These are phyloP conservation scores for Smallanthus sonchifolius DNA, from an alignment of 129 eudicot genomes.

Conservation along the genomic window DNA sequence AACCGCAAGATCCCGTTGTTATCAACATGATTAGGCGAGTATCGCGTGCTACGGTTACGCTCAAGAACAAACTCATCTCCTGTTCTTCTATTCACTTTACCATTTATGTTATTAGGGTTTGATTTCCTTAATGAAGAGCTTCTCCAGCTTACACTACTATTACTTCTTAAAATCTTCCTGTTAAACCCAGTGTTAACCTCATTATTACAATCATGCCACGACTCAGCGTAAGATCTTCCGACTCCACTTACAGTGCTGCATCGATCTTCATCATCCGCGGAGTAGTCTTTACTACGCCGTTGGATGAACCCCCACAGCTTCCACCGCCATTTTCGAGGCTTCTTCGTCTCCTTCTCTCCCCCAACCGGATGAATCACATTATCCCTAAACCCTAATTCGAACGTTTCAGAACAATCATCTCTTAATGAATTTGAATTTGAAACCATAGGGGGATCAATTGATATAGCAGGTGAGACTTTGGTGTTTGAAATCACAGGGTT, in stretches of 20 bases:
- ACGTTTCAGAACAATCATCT: conserved; percentile 65
- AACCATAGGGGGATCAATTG: conserved; percentile 38
- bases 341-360: too few species aligned
- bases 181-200: conserved; percentile 37
- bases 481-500: too few species aligned
- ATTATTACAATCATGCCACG: too few species aligned
- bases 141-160: conserved; percentile 89
- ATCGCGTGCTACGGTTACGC: conserved; percentile 76
- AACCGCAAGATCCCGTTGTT: conserved; percentile 76
- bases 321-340: too few species aligned
- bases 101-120: conserved; percentile 26
- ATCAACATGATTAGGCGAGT: conserved; percentile 62
- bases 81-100: conserved; percentile 27
- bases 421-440: conserved; percentile 51
- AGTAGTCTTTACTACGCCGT: too few species aligned
- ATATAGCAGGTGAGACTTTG: neutral
- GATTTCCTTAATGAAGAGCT: conserved; percentile 51
- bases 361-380: too few species aligned
- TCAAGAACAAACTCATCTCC: conserved; percentile 61
- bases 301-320: too few species aligned
- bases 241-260: too few species aligned
- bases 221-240: too few species aligned
- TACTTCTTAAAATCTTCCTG: conserved; percentile 51
- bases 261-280: too few species aligned
- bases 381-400: neutral